phyloP scores from a whole-genome alignment of 352 stramenopile species.

The Phytopythium vexans region DNA sequence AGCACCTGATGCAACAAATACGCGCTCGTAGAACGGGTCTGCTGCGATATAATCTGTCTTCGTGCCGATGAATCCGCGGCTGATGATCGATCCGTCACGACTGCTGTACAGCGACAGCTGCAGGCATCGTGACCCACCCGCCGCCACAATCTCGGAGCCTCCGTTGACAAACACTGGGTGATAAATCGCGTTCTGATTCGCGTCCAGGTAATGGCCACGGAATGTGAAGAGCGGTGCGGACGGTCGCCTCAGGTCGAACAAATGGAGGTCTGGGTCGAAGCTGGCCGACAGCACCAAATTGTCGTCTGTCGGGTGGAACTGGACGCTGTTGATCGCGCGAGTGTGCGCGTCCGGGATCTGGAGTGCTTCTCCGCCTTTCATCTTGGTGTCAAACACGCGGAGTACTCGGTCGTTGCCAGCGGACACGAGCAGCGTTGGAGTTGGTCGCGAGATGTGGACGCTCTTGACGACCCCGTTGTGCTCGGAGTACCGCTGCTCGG shows the following conservation, averaged over 20 bases:
- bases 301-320: constrained; percentile 43
- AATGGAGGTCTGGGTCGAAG: constrained; percentile 43
- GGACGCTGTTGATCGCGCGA: constrained; percentile 53
- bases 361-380: constrained; percentile 5
- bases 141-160: constrained; percentile 24
- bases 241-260: constrained; percentile 42
- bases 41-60: constrained; percentile 26
- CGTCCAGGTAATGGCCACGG: constrained; percentile 12
- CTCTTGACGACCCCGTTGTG: constrained; percentile 51
- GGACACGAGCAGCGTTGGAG: constrained; percentile 28
- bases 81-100: constrained; percentile 28
- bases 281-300: constrained; percentile 41
- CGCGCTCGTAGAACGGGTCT: constrained; percentile 31
- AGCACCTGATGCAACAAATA: constrained; percentile 24
- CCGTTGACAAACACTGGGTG: constrained; percentile 42
- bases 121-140: constrained; percentile 20
- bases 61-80: constrained; percentile 25
- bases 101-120: constrained; percentile 35
- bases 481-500: constrained; percentile 26
- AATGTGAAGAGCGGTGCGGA: constrained; percentile 33
- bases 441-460: constrained; percentile 24
- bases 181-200: constrained; percentile 34
- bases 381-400: constrained; percentile 26
- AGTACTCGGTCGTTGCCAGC: constrained; percentile 44
- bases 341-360: constrained; percentile 25